Percentiles rank a stretch among this genome's conserved stretches.
Conservation (phyloP, 257 asterid genomes). For the Penstemon newberryi region DNA sequence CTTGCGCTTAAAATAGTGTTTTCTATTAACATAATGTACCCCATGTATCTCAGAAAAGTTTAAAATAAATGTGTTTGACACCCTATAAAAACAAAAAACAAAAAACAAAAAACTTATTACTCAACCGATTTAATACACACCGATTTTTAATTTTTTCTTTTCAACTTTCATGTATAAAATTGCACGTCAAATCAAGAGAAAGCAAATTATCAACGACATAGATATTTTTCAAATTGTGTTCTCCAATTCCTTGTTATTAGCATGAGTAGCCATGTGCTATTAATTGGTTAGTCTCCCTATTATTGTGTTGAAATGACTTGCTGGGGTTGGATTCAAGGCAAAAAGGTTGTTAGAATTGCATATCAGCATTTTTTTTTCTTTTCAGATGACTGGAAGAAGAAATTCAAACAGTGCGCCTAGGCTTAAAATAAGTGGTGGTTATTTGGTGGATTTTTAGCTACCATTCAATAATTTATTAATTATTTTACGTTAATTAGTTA, state of each 20-base stretch:
- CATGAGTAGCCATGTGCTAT: conserved; percentile 23
- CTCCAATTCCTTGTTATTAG: background rate
- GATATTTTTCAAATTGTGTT: conserved; percentile 24
- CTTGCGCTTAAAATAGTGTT: too few relatives aligned
- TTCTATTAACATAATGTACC: too few relatives aligned
- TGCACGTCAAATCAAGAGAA: too few relatives aligned
- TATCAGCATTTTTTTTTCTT: conserved; percentile 40
- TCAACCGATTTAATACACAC: too few relatives aligned
- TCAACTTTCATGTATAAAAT: too few relatives aligned
- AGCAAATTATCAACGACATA: conserved; percentile 36
- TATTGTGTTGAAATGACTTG: conserved; percentile 42
- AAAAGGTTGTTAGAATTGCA: conserved; percentile 46
- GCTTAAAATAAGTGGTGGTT: conserved; percentile 15
- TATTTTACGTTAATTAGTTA: background rate
- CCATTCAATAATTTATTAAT: conserved; percentile 11
- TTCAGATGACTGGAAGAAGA: conserved; percentile 26
- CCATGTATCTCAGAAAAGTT: too few relatives aligned
- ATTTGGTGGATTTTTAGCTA: background rate
- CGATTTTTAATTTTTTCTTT: too few relatives aligned
- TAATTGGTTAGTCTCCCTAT: conserved; percentile 15
- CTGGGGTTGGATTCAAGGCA: conserved; percentile 36
- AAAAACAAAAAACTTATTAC: too few relatives aligned
- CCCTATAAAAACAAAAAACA: too few relatives aligned
- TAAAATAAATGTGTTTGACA: too few relatives aligned
- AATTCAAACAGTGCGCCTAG: conserved; percentile 19